These are phyloP conservation scores for Phytopythium cucurbitacearum DNA, from an alignment of 352 stramenopile species.

Conservation along the genomic window DNA sequence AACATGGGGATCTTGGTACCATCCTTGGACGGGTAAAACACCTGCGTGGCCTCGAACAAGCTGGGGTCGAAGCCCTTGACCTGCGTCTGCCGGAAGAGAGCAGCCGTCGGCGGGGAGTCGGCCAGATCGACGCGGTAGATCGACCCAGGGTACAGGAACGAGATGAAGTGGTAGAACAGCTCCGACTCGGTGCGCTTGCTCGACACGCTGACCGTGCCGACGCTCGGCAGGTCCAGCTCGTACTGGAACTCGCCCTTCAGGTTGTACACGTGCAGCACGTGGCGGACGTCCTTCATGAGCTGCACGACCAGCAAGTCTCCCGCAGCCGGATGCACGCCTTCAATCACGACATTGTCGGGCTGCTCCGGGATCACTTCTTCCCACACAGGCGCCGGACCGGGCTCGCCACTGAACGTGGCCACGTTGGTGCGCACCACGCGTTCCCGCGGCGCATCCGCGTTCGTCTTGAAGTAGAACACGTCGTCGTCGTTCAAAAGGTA, in stretches of 20 bases:
- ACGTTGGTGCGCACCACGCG: slow-evolving; percentile 65
- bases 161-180: slow-evolving; percentile 89
- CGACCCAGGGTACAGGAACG: slow-evolving; percentile 77
- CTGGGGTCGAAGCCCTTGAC: slow-evolving; percentile 79
- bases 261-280: slow-evolving; percentile 80
- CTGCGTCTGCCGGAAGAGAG: slow-evolving; percentile 75
- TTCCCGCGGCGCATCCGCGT: slow-evolving; percentile 74
- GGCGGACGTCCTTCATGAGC: slow-evolving; percentile 79
- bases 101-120: slow-evolving; percentile 16
- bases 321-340: slow-evolving; percentile 59
- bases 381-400: slow-evolving; percentile 26
- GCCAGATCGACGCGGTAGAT: slow-evolving; percentile 73
- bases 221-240: slow-evolving; percentile 59
- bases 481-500: slow-evolving; percentile 88
- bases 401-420: slow-evolving; percentile 9
- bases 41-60: slow-evolving; percentile 76
- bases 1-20: slow-evolving; percentile 96
- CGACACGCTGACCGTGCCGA: slow-evolving; percentile 62
- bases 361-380: slow-evolving; percentile 84
- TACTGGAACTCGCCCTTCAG: slow-evolving; percentile 69
- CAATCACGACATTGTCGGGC: slow-evolving; percentile 67
- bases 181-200: slow-evolving; percentile 74
- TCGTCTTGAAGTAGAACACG: slow-evolving; percentile 86
- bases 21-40: slow-evolving; percentile 91
- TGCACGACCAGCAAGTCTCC: slow-evolving; percentile 68